Conservation (phyloP, 371 early-diverging fungal species). For the Capillidium rhysosporum region DNA sequence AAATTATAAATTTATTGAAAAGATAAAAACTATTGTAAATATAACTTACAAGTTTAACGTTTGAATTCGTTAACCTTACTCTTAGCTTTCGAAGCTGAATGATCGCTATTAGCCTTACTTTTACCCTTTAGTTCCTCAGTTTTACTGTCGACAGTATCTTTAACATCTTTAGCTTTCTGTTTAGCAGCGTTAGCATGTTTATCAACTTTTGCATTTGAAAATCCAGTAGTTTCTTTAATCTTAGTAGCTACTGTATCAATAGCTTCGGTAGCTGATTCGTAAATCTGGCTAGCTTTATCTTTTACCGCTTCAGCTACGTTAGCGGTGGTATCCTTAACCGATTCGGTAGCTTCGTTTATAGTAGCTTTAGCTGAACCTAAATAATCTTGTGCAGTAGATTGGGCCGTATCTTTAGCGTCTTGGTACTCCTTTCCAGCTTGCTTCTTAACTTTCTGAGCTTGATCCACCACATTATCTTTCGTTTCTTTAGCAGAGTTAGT, state of each 20-base stretch:
- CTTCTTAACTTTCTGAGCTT: neutral
- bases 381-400: neutral
- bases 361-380: neutral
- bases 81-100: no score
- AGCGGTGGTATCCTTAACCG: neutral
- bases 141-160: neutral
- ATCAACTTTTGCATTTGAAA: neutral
- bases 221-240: neutral
- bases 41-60: no score
- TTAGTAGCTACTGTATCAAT: neutral
- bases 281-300: neutral
- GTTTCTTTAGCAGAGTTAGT: neutral
- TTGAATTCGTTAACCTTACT: no score
- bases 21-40: no score
- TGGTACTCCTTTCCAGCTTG: neutral
- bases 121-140: neutral
- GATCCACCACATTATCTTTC: neutral
- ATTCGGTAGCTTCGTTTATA: neutral
- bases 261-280: neutral
- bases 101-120: neutral
- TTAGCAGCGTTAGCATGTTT: neutral
- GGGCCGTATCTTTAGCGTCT: neutral
- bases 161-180: neutral
- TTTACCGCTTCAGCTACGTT: neutral
- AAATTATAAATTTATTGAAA: no score